Percentiles rank a stretch among this genome's conserved stretches.
Evolutionary conservation across 169 alveolate genomes (phyloP).

Genomic region (Plasmodium yoelii): DNA sequence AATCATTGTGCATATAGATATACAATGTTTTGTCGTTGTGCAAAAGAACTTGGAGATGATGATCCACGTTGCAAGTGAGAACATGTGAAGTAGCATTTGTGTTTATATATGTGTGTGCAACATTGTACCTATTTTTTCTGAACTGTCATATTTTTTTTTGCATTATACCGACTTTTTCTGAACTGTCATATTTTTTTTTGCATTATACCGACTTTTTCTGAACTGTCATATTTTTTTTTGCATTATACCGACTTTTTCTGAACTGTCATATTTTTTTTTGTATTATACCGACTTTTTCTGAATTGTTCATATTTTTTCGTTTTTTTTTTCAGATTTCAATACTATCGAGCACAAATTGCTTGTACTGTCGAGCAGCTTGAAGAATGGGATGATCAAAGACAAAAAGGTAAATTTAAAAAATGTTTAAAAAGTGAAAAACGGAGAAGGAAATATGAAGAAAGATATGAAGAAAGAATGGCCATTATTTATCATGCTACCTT

Average conservation of each 20-base stretch:
- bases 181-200: too few relatives aligned
- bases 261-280: neutral
- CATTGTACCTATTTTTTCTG: neutral
- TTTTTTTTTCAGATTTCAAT: conserved; percentile 79
- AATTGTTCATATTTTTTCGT: neutral
- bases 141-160: neutral
- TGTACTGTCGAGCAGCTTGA: conserved; percentile 83
- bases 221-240: neutral
- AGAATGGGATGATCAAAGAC: conserved; percentile 73
- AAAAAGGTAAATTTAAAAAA: conserved; percentile 21
- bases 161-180: too few relatives aligned
- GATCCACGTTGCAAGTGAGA: conserved; percentile 86
- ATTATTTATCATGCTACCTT: neutral
- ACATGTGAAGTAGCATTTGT: neutral
- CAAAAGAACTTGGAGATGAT: conserved; percentile 84
- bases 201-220: too few relatives aligned
- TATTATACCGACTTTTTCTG: too few relatives aligned
- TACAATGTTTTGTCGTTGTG: conserved; percentile 83
- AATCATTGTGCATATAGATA: conserved; percentile 82
- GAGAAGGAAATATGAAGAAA: neutral
- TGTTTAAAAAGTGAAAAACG: neutral
- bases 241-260: too few relatives aligned
- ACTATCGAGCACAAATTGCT: conserved; percentile 85
- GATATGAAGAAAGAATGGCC: neutral
- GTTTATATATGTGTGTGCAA: neutral